These are phyloP conservation scores for Pichia exigua DNA, from an alignment of 805 yeast genomes.

Conservation along the genomic window DNA sequence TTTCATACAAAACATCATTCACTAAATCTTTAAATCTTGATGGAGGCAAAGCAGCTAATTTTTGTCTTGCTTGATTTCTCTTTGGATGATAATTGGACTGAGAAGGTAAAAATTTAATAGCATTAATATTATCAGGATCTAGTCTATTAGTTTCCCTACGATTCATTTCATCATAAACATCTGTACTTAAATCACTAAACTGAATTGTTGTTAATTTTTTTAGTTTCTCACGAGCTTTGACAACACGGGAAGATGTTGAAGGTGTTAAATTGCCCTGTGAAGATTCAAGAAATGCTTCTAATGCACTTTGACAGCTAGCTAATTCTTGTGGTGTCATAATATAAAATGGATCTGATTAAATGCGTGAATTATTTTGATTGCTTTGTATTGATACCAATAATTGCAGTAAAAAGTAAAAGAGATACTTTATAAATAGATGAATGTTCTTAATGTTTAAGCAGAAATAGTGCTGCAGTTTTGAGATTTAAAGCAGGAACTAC, in stretches of 20 bases:
- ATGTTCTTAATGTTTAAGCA: not conserved
- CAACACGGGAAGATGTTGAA: conserved; percentile 51
- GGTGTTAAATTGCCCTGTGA: conserved; percentile 39
- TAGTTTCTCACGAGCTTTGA: conserved; percentile 78
- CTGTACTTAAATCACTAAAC: conserved; percentile 85
- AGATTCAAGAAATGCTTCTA: conserved; percentile 42
- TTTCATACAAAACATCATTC: conserved; percentile 80
- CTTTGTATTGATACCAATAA: not conserved
- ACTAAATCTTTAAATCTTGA: conserved; percentile 83
- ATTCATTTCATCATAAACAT: conserved; percentile 85
- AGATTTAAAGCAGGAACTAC: not conserved
- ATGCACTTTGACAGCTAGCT: conserved; percentile 24
- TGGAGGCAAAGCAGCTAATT: conserved; percentile 76
- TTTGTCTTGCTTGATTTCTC: conserved; percentile 91
- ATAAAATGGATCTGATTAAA: not conserved
- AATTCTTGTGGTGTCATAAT: conserved; percentile 8
- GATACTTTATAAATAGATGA: not conserved
- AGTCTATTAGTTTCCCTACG: conserved; percentile 46
- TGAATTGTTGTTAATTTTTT: conserved; percentile 74
- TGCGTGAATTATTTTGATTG: not conserved
- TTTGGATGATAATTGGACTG: conserved; percentile 77
- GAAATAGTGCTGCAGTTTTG: not conserved
- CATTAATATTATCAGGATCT: conserved; percentile 47
- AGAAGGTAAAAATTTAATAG: conserved; percentile 55
- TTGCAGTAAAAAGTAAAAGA: not conserved